These are phyloP conservation scores for Hortaea werneckii DNA, from an alignment of 2,329 filamentous ascomycete genomes.

Conservation along the genomic window DNA sequence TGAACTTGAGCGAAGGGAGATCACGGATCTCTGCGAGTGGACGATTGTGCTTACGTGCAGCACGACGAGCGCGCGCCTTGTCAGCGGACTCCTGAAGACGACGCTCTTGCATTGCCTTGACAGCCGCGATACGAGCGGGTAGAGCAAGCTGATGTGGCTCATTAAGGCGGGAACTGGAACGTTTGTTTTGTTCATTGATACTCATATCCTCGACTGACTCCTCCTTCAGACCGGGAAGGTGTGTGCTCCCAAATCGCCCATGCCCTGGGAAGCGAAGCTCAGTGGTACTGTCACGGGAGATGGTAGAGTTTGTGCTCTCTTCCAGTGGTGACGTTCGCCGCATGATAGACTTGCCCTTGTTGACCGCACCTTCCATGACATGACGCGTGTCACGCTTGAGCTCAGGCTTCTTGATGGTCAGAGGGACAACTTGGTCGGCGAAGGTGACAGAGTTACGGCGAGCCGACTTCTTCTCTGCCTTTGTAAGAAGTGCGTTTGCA, in stretches of 20 bases:
- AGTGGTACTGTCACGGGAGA: slow-evolving; percentile 15
- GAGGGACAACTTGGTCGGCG: slow-evolving; percentile 25
- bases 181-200: slow-evolving; percentile 18
- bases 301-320: slow-evolving; percentile 9
- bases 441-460: slow-evolving; percentile 22
- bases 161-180: slow-evolving; percentile 3
- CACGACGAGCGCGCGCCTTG: slow-evolving; percentile 19
- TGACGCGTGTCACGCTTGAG: slow-evolving; percentile 8
- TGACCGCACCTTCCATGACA: slow-evolving; percentile 9
- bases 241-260: slow-evolving; percentile 18
- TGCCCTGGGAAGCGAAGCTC: slow-evolving; percentile 17
- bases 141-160: slow-evolving; percentile 19
- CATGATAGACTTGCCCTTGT: slow-evolving; percentile 18
- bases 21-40: slow-evolving; percentile 29
- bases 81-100: slow-evolving; percentile 22
- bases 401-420: slow-evolving; percentile 23
- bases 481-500: slow-evolving; percentile 4
- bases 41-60: slow-evolving; percentile 19
- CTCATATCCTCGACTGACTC: slow-evolving; percentile 40
- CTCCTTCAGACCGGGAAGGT: slow-evolving; percentile 38
- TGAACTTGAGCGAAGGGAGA: slow-evolving; percentile 40
- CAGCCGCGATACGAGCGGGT: slow-evolving; percentile 24
- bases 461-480: slow-evolving; percentile 6
- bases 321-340: slow-evolving; percentile 19
- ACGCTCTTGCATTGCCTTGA: slow-evolving; percentile 27